These are phyloP conservation scores for Aspergillus sp. DNA, from an alignment of 2,329 filamentous ascomycete genomes.

Conservation along the genomic window DNA sequence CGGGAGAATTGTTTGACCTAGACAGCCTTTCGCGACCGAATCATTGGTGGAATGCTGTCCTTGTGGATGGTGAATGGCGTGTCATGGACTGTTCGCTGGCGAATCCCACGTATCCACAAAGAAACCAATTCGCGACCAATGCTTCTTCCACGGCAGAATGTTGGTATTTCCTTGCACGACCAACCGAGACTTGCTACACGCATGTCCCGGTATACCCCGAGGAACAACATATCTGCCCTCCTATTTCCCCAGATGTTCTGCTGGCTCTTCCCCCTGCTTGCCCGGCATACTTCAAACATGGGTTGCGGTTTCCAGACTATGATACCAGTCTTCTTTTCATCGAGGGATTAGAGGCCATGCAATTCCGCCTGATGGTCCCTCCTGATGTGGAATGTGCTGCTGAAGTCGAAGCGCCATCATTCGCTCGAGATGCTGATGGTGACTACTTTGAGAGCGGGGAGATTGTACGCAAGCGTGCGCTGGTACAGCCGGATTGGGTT, in stretches of 20 bases:
- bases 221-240: slow-evolving; percentile 88
- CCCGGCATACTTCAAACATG: slow-evolving; percentile 78
- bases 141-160: slow-evolving; percentile 64
- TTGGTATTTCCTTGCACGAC: slow-evolving; percentile 91
- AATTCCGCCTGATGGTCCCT: slow-evolving; percentile 80
- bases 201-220: slow-evolving; percentile 80
- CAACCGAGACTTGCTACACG: slow-evolving; percentile 87
- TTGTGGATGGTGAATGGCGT: slow-evolving; percentile 91
- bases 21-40: slow-evolving; percentile 79
- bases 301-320: slow-evolving; percentile 73
- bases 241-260: slow-evolving; percentile 75
- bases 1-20: slow-evolving; percentile 73
- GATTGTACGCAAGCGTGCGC: slow-evolving; percentile 69
- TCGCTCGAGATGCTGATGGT: slow-evolving; percentile 74
- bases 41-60: slow-evolving; percentile 94
- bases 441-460: slow-evolving; percentile 93
- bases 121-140: slow-evolving; percentile 66
- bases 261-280: slow-evolving; percentile 79
- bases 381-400: slow-evolving; percentile 85
- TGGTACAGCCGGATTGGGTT: slow-evolving; percentile 89
- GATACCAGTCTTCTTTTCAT: slow-evolving; percentile 79
- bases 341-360: slow-evolving; percentile 87
- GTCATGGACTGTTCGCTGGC: slow-evolving; percentile 92
- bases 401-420: slow-evolving; percentile 79
- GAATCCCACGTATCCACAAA: slow-evolving; percentile 77